phyloP scores from a whole-genome alignment of 139 green algal species.

The Parachlorella kessleri region DNA sequence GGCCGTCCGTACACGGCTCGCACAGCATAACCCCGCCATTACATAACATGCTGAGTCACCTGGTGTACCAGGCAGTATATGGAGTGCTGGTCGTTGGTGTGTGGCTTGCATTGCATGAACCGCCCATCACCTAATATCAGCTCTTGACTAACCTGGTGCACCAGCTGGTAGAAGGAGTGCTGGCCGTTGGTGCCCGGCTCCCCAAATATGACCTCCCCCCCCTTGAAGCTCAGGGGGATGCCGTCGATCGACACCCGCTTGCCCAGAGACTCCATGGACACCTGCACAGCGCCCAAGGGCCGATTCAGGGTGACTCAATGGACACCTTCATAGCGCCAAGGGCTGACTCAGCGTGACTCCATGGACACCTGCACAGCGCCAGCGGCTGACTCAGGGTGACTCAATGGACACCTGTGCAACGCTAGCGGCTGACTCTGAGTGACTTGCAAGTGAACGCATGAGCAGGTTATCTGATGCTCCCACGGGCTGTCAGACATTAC shows the following conservation, averaged over 20 bases:
- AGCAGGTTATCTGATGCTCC: too few relatives aligned
- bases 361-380: constrained; percentile 77
- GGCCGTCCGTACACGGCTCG: too few relatives aligned
- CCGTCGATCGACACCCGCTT: constrained; percentile 97
- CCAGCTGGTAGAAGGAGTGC: constrained; percentile 98
- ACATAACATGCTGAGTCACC: too few relatives aligned
- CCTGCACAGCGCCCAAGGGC: constrained; percentile 13
- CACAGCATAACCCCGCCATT: too few relatives aligned
- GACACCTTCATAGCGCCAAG: constrained; percentile 48
- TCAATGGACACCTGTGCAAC: constrained; percentile 50
- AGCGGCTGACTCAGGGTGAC: not conserved
- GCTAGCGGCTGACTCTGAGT: not conserved
- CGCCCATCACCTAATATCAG: too few relatives aligned
- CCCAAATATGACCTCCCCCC: constrained; percentile 97
- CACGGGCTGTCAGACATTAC: too few relatives aligned
- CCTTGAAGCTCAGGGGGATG: constrained; percentile 84
- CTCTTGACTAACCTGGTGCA: constrained; percentile 44
- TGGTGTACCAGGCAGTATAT: too few relatives aligned
- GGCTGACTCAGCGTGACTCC: constrained; percentile 68
- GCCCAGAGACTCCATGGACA: constrained; percentile 98
- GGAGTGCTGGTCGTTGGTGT: too few relatives aligned
- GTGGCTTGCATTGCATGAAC: too few relatives aligned
- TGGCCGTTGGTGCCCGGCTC: constrained; percentile 99
- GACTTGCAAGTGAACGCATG: too few relatives aligned
- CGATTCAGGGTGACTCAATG: not conserved